These are phyloP conservation scores for Pholiota conissans DNA, from an alignment of 768 basidiomycete genomes.

Conservation along the genomic window DNA sequence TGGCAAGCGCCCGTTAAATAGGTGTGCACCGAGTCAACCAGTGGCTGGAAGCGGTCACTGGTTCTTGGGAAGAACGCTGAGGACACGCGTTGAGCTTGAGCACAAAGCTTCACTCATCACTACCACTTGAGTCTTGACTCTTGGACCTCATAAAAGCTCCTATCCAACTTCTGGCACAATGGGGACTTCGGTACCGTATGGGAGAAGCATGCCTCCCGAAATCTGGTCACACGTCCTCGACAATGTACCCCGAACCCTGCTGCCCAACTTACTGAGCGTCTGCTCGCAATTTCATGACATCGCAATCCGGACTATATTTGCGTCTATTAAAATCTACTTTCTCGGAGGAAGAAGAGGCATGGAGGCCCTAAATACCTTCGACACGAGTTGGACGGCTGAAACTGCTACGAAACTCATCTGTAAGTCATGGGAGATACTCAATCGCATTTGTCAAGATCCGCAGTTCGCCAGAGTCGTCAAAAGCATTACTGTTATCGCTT, in stretches of 20 bases:
- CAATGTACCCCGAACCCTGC: constrained; percentile 26
- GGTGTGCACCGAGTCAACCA: no score
- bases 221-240: constrained; percentile 35
- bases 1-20: no score
- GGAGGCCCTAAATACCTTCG: constrained; percentile 30
- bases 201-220: constrained; percentile 31
- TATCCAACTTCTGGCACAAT: background rate
- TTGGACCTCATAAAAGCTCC: no score
- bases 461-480: constrained; percentile 34
- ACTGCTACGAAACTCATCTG: constrained; percentile 29
- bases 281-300: constrained; percentile 39
- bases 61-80: no score
- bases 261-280: constrained; percentile 29
- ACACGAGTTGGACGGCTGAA: constrained; percentile 27
- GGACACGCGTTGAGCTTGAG: no score
- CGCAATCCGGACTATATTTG: constrained; percentile 31
- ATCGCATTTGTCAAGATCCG: constrained; percentile 33
- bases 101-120: no score
- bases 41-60: no score
- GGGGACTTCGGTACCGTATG: no score
- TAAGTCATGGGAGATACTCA: constrained; percentile 40
- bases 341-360: constrained; percentile 27
- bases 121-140: no score
- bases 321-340: constrained; percentile 37
- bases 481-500: constrained; percentile 36